These are phyloP conservation scores for Spirogloea muscicola DNA, from an alignment of 139 green algal species.

Conservation along the genomic window DNA sequence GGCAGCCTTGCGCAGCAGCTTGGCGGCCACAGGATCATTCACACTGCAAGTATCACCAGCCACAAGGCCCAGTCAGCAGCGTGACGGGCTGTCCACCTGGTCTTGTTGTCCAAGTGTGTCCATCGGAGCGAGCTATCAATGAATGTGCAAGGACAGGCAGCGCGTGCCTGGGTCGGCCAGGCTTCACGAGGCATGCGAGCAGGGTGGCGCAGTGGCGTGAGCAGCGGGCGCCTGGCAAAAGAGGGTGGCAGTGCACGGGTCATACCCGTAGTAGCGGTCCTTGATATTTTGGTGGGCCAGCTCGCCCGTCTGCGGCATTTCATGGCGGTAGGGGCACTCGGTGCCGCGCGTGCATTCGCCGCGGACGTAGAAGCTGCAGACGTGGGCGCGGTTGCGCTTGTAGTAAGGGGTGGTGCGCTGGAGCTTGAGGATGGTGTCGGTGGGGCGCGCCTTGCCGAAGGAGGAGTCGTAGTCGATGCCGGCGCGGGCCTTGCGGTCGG, in stretches of 20 bases:
- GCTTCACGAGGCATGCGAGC: too few relatives aligned
- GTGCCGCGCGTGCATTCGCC: constrained; percentile 88
- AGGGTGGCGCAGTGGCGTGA: too few relatives aligned
- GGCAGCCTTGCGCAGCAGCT: constrained; percentile 73
- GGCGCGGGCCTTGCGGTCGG: constrained; percentile 24
- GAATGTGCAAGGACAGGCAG: too few relatives aligned
- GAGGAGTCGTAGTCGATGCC: constrained; percentile 41
- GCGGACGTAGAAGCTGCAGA: constrained; percentile 93
- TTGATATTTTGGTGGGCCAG: constrained; percentile 93
- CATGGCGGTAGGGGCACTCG: constrained; percentile 82
- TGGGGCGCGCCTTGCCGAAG: constrained; percentile 45
- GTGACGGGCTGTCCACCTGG: too few relatives aligned
- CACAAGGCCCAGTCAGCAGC: too few relatives aligned
- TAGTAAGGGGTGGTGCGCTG: constrained; percentile 92
- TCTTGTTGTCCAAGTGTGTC: too few relatives aligned
- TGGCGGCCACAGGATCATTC: constrained; percentile 95
- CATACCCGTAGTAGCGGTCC: constrained; percentile 93
- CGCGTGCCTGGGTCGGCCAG: too few relatives aligned
- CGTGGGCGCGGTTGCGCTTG: constrained; percentile 85
- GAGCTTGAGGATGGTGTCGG: constrained; percentile 76
- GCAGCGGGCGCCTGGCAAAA: too few relatives aligned
- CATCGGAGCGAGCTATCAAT: too few relatives aligned
- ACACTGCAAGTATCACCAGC: constrained; percentile 46
- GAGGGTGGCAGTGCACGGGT: too few relatives aligned
- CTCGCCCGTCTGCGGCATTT: constrained; percentile 51